Percentiles rank a stretch among this genome's conserved stretches.
Evolutionary conservation across 225 moss, liverwort and hornwort species (phyloP).

Genomic region (Sphagnum contortum): DNA sequence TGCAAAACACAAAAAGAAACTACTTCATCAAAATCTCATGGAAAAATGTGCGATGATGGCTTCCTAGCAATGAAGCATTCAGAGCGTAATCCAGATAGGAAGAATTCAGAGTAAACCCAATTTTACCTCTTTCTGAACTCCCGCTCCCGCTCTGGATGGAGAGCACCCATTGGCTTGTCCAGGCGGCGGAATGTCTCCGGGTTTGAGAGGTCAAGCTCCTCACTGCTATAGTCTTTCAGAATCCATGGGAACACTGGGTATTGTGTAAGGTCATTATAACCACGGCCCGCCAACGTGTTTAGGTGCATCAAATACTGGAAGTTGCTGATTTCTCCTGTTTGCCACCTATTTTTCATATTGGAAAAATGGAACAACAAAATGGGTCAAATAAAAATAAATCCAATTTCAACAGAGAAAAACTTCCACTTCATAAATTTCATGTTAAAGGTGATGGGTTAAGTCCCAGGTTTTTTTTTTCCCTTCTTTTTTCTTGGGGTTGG

Average conservation of each 20-base stretch:
- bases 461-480: no score
- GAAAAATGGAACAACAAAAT: no score
- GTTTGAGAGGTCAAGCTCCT: constrained; percentile 68
- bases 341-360: constrained; percentile 33
- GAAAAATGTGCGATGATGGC: constrained; percentile 1
- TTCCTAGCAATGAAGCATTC: background rate
- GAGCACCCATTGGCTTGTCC: constrained; percentile 92
- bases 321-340: constrained; percentile 92
- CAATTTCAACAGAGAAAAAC: no score
- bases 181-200: constrained; percentile 74
- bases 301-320: constrained; percentile 96
- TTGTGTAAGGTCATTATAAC: constrained; percentile 92
- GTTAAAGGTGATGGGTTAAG: no score
- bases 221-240: constrained; percentile 66
- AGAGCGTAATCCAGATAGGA: background rate
- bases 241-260: constrained; percentile 96
- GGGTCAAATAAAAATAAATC: no score
- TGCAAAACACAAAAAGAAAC: constrained; percentile 7
- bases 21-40: constrained; percentile 4
- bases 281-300: constrained; percentile 86
- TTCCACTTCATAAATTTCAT: no score
- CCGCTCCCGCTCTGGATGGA: constrained; percentile 71
- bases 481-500: no score
- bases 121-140: constrained; percentile 77
- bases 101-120: background rate